A percentile compares a stretch with the other conserved stretches of the same genome.
Evolutionary conservation across 192 early-diverging fungal genomes (phyloP).

Genomic region (Umbelopsis sp.): DNA sequence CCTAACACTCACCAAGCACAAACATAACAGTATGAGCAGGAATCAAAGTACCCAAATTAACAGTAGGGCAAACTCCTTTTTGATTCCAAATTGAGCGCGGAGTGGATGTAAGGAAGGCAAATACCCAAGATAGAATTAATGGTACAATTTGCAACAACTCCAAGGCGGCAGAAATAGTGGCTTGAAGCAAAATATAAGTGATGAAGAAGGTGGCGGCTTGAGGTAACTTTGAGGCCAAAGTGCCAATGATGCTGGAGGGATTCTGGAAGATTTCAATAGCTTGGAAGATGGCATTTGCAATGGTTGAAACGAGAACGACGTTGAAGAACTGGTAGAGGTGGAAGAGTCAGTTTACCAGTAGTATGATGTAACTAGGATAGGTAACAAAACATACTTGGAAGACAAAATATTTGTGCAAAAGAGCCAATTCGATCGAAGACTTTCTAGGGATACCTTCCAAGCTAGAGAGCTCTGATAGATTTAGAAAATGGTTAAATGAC

Average conservation of each 20-base stretch:
- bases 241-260: constrained; percentile 47
- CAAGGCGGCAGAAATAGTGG: constrained; percentile 62
- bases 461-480: constrained; percentile 45
- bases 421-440: constrained; percentile 59
- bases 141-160: constrained; percentile 71
- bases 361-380: too few relatives aligned
- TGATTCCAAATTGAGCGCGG: constrained; percentile 67
- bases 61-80: constrained; percentile 46
- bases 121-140: constrained; percentile 63
- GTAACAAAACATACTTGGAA: constrained; percentile 61
- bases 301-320: constrained; percentile 77
- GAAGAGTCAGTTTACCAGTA: neutral
- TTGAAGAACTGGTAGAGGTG: constrained; percentile 66
- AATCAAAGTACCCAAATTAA: constrained; percentile 63
- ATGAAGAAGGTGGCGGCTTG: constrained; percentile 80
- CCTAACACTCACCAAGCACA: constrained; percentile 23
- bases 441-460: constrained; percentile 62
- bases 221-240: constrained; percentile 67
- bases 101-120: constrained; percentile 60
- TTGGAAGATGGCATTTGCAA: constrained; percentile 64
- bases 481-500: neutral
- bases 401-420: constrained; percentile 75
- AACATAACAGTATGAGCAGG: constrained; percentile 73
- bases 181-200: constrained; percentile 81
- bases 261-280: constrained; percentile 48